phyloP scores from a whole-genome alignment of 805 yeast species.

The Kodamaea sagamina region DNA sequence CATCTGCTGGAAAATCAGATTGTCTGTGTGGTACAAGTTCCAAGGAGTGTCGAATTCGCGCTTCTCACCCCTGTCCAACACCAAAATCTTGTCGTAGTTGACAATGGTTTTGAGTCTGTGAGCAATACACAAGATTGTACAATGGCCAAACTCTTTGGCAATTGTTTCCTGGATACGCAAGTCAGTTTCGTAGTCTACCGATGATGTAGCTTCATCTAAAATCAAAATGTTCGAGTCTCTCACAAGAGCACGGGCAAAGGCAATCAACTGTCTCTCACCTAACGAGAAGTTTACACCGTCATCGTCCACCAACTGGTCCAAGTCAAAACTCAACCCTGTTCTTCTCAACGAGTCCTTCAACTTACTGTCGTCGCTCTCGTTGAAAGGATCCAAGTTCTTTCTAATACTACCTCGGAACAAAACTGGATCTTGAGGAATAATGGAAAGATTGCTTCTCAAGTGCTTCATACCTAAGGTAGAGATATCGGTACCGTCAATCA shows the following conservation, averaged over 20 bases:
- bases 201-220: conserved; percentile 80
- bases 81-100: conserved; percentile 75
- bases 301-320: conserved; percentile 55
- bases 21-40: conserved; percentile 51
- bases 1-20: conserved; percentile 62
- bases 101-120: conserved; percentile 77
- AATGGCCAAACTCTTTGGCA: conserved; percentile 60
- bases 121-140: conserved; percentile 85
- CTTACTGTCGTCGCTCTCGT: conserved; percentile 47
- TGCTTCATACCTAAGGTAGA: conserved; percentile 53
- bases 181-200: conserved; percentile 87
- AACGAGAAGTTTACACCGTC: conserved; percentile 73
- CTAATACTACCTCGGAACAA: conserved; percentile 61
- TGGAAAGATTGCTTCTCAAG: conserved; percentile 59
- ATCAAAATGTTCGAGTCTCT: conserved; percentile 73
- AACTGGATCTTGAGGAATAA: conserved; percentile 75
- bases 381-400: conserved; percentile 64
- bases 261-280: conserved; percentile 77
- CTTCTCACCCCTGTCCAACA: conserved; percentile 77
- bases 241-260: conserved; percentile 81
- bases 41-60: conserved; percentile 75
- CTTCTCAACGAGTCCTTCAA: conserved; percentile 62
- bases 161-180: conserved; percentile 74
- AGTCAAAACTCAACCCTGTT: conserved; percentile 52
- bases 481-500: conserved; percentile 62